phyloP scores from a whole-genome alignment of 306 rosid genomes.

The Medicago lupulina region DNA sequence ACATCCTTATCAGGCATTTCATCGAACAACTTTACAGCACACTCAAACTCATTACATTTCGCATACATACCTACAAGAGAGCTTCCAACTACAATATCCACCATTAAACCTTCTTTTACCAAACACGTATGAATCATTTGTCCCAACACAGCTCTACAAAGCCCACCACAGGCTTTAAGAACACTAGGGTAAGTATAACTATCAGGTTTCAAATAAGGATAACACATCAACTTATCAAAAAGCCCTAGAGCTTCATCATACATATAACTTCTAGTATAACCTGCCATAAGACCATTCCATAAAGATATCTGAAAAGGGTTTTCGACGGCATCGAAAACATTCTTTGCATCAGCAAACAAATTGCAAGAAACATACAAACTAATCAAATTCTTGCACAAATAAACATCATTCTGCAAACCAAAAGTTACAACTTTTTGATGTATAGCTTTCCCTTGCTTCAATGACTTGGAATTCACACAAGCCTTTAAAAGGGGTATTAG shows the following conservation, averaged over 20 bases:
- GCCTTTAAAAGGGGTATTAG: conserved; percentile 57
- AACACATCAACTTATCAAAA: conserved; percentile 49
- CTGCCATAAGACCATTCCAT: conserved; percentile 77
- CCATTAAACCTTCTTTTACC: conserved; percentile 61
- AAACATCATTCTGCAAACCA: conserved; percentile 58
- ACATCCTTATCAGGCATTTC: conserved; percentile 82
- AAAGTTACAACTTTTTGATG: conserved; percentile 69
- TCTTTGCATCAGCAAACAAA: conserved; percentile 51
- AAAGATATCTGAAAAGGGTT: conserved; percentile 61
- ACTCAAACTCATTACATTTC: conserved; percentile 57
- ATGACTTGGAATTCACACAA: conserved; percentile 54
- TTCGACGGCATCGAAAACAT: conserved; percentile 54
- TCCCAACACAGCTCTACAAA: conserved; percentile 56
- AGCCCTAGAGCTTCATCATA: conserved; percentile 66
- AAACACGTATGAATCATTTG: conserved; percentile 57
- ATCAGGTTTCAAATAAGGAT: conserved; percentile 58
- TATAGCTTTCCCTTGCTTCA: conserved; percentile 62
- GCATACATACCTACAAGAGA: conserved; percentile 73
- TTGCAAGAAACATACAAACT: conserved; percentile 62
- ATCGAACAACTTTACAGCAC: conserved; percentile 62
- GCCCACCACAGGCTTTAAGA: conserved; percentile 74
- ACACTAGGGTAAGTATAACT: conserved; percentile 74
- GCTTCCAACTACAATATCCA: conserved; percentile 70
- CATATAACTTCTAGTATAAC: conserved; percentile 71
- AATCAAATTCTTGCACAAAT: conserved; percentile 62